These are phyloP conservation scores for Anisodus acutangulus DNA, from an alignment of 257 asterid genomes.

Conservation along the genomic window DNA sequence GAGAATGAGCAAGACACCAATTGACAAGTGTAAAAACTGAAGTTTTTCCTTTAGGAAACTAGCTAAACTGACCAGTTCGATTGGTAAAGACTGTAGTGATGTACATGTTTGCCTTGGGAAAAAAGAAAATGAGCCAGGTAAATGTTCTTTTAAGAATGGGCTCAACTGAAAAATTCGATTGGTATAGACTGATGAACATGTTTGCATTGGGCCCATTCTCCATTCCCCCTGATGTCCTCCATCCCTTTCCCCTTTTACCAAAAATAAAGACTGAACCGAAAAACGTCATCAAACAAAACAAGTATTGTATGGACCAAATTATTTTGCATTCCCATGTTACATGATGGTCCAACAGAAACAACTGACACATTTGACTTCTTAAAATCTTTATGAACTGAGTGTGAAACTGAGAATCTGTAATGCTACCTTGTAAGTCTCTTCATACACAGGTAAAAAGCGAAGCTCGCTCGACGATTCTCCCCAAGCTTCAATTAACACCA, in stretches of 20 bases:
- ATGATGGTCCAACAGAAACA: neutral
- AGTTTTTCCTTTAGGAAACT: constrained; percentile 2
- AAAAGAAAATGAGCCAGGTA: neutral
- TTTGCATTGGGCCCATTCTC: constrained; percentile 16
- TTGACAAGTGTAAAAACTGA: neutral
- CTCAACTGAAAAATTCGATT: neutral
- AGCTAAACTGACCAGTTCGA: constrained; percentile 15
- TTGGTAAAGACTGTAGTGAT: neutral
- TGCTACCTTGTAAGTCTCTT: constrained; percentile 94
- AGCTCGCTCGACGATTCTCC: constrained; percentile 95
- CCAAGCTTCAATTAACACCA: constrained; percentile 91
- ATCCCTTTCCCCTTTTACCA: constrained; percentile 7
- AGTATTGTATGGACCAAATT: neutral
- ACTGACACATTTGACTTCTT: neutral
- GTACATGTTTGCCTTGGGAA: neutral
- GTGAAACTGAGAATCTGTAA: constrained; percentile 14
- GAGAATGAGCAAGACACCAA: neutral
- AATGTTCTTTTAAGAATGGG: neutral
- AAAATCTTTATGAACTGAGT: neutral
- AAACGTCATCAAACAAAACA: neutral
- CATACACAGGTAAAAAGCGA: constrained; percentile 97
- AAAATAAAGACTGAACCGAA: neutral
- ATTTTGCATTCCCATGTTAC: neutral
- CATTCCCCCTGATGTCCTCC: constrained; percentile 13
- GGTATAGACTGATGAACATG: neutral